These are phyloP conservation scores for Eucalyptus pauciflora DNA, from an alignment of 345 rosid species.

Conservation along the genomic window DNA sequence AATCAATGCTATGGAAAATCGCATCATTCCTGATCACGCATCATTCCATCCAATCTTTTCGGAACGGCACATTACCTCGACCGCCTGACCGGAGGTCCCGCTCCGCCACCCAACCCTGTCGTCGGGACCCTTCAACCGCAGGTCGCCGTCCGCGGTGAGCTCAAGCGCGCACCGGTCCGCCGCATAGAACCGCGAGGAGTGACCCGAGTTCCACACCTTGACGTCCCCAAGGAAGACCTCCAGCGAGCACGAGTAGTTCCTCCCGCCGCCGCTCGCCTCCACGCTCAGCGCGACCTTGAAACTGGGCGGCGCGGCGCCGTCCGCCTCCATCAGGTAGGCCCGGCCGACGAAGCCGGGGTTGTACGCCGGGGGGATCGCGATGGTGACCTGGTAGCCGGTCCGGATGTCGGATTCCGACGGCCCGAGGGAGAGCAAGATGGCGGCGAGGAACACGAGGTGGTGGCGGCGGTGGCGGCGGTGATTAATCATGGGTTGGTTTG, in stretches of 20 bases:
- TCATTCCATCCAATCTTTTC: not conserved
- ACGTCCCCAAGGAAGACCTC: slow-evolving; percentile 71
- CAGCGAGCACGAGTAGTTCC: slow-evolving; percentile 46
- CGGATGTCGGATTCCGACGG: slow-evolving; percentile 36
- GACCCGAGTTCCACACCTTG: slow-evolving; percentile 89
- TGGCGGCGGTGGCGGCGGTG: not conserved
- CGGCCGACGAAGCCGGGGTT: slow-evolving; percentile 40
- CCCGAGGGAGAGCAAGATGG: not conserved
- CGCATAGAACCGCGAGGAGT: slow-evolving; percentile 45
- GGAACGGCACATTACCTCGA: slow-evolving; percentile 42
- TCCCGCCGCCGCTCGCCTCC: slow-evolving; percentile 30
- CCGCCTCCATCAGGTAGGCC: slow-evolving; percentile 52
- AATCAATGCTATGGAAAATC: not conserved
- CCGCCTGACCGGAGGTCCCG: slow-evolving; percentile 79
- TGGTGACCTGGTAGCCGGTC: slow-evolving; percentile 32
- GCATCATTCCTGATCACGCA: not conserved
- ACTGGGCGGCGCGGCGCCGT: slow-evolving; percentile 16
- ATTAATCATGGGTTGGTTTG: not conserved
- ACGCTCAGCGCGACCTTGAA: slow-evolving; percentile 61
- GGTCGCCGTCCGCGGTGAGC: slow-evolving; percentile 59
- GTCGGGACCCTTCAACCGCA: slow-evolving; percentile 44
- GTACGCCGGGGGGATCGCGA: slow-evolving; percentile 45
- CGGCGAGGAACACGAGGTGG: not conserved
- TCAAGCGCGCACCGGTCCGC: slow-evolving; percentile 46
- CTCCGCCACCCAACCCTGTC: slow-evolving; percentile 67